phyloP scores from a whole-genome alignment of 1,139 yeast species.

The Protomyces gravidus region DNA sequence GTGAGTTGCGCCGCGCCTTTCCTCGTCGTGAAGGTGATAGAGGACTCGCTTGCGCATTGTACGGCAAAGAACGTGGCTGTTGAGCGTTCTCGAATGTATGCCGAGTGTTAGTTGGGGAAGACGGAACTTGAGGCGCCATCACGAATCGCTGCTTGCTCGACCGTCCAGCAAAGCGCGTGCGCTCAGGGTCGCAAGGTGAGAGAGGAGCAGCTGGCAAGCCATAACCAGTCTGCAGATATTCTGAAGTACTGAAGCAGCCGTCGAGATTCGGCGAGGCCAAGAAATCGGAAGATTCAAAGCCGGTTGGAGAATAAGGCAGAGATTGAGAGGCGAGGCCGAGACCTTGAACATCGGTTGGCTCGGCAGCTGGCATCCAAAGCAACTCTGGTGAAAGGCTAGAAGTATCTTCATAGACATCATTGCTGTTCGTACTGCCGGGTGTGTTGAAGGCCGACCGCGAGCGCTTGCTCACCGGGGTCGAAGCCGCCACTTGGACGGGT shows the following conservation, averaged over 20 bases:
- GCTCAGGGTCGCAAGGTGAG: not conserved
- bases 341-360: not conserved
- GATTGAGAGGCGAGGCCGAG: not conserved
- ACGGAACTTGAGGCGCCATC: not conserved
- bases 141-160: not conserved
- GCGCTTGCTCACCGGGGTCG: slow-evolving; percentile 23
- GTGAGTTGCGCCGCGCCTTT: not conserved
- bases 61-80: not conserved
- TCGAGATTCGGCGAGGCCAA: not conserved
- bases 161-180: not conserved
- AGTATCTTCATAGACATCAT: not conserved
- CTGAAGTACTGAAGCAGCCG: not conserved
- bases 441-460: slow-evolving; percentile 8
- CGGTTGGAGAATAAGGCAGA: not conserved
- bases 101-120: not conserved
- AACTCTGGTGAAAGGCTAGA: not conserved
- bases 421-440: not conserved
- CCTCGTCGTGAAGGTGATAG: not conserved
- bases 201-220: not conserved
- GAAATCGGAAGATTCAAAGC: not conserved
- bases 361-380: not conserved
- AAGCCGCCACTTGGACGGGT: slow-evolving; percentile 2
- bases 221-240: not conserved
- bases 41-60: not conserved
- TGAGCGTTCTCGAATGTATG: not conserved